Percentiles rank a stretch among this genome's conserved stretches.
Conservation (phyloP, 1,139 yeast species). For the Kurtzmaniella quercitrusa region DNA sequence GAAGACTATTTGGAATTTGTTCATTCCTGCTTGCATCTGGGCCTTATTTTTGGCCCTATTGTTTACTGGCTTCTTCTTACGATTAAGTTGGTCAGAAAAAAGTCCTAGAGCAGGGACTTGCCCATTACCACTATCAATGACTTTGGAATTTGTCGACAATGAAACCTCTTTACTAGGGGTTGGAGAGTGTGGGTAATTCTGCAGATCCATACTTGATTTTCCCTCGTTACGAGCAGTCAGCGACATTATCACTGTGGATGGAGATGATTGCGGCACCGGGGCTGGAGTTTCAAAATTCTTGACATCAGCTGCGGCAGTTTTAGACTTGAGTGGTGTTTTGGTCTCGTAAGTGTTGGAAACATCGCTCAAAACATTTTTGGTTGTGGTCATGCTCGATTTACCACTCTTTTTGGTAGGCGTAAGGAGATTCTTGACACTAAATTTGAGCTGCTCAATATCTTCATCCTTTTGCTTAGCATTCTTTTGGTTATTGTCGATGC, state of each 20-base stretch:
- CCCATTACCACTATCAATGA: constrained; percentile 11
- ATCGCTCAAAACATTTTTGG: constrained; percentile 1
- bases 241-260: constrained; percentile 31
- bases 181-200: constrained; percentile 33
- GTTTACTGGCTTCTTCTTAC: constrained; percentile 9
- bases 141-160: constrained; percentile 5
- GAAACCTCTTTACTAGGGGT: constrained; percentile 33
- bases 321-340: constrained; percentile 1
- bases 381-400: neutral
- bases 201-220: constrained; percentile 9
- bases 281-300: constrained; percentile 5
- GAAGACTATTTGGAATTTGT: constrained; percentile 51
- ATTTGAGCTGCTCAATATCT: constrained; percentile 6
- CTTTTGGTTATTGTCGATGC: constrained; percentile 7
- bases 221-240: constrained; percentile 11
- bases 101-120: constrained; percentile 42
- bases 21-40: constrained; percentile 44
- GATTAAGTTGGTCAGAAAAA: constrained; percentile 27
- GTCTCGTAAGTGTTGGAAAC: neutral
- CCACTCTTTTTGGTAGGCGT: neutral
- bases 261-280: constrained; percentile 19
- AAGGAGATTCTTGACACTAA: neutral
- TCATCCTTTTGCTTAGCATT: constrained; percentile 5
- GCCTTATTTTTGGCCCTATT: constrained; percentile 17
- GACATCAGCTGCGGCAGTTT: neutral